phyloP scores from a whole-genome alignment of 2,329 filamentous ascomycete genomes.

The Colletotrichum brevisporum region DNA sequence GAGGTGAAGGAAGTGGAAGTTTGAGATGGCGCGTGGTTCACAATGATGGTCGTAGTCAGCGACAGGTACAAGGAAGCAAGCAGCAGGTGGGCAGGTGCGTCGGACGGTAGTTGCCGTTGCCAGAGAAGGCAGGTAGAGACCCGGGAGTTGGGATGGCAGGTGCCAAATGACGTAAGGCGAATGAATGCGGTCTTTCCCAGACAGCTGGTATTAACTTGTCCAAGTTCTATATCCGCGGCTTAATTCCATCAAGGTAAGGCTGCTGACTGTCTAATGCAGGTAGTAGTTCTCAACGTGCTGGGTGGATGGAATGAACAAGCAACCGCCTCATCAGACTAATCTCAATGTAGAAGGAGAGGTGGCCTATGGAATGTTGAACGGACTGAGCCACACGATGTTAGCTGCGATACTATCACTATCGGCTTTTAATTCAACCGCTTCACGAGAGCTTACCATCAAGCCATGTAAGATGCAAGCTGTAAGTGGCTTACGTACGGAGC shows the following conservation, averaged over 20 bases:
- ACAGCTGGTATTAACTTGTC: neutral
- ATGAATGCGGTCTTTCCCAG: neutral
- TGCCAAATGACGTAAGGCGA: constrained; percentile 31
- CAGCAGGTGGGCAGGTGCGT: neutral
- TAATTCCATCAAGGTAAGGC: neutral
- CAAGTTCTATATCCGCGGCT: neutral
- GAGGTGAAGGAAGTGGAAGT: neutral
- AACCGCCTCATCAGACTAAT: constrained; percentile 1
- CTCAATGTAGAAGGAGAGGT: constrained; percentile 7
- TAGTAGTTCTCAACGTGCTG: constrained; percentile 10
- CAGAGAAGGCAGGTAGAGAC: constrained; percentile 10
- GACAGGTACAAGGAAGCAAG: neutral
- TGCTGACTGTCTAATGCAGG: no score
- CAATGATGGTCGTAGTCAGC: neutral
- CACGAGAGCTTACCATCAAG: no score
- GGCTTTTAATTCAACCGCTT: neutral
- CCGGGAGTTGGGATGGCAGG: neutral
- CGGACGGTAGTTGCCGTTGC: constrained; percentile 22
- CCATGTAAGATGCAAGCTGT: neutral
- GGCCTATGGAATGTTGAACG: constrained; percentile 1
- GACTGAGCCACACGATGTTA: constrained; percentile 23
- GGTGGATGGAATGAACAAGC: neutral
- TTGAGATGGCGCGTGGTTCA: neutral
- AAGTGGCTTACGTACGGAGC: neutral
- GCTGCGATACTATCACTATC: constrained; percentile 9